Evolutionary conservation across 345 rosid genomes (phyloP).

Genomic region (Carallia pectinifolia): DNA sequence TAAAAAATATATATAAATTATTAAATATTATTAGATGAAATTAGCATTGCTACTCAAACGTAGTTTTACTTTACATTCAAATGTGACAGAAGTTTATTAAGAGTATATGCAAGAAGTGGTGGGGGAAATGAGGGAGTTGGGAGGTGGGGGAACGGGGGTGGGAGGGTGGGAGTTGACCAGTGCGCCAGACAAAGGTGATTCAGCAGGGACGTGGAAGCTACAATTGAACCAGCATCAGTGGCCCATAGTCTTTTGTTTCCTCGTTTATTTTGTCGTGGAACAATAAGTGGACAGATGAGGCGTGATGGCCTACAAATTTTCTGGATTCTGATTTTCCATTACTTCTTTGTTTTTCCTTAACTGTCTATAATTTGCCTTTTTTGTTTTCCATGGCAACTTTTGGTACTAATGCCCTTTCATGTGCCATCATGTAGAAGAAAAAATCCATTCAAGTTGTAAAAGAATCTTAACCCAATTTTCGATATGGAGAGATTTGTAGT

Average conservation of each 20-base stretch:
- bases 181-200: slow-evolving; percentile 13
- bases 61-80: too few relatives aligned
- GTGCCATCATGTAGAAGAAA: background rate
- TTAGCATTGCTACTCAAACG: too few relatives aligned
- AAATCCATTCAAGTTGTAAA: background rate
- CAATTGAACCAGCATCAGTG: slow-evolving; percentile 7
- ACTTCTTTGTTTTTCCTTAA: background rate
- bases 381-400: background rate
- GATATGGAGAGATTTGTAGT: background rate
- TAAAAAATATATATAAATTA: too few relatives aligned
- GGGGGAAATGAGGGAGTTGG: too few relatives aligned
- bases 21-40: too few relatives aligned
- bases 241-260: slow-evolving; percentile 20
- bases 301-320: background rate
- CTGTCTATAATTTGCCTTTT: background rate
- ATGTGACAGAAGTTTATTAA: too few relatives aligned
- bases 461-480: background rate
- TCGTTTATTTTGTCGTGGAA: background rate
- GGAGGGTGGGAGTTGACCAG: slow-evolving; percentile 1
- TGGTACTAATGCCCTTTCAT: background rate
- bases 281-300: background rate
- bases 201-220: slow-evolving; percentile 10
- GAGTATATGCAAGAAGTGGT: too few relatives aligned
- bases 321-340: slow-evolving; percentile 13
- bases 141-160: background rate